These are phyloP conservation scores for Apiotrichum gamsii DNA, from an alignment of 1,284 basidiomycete genomes.

Conservation along the genomic window DNA sequence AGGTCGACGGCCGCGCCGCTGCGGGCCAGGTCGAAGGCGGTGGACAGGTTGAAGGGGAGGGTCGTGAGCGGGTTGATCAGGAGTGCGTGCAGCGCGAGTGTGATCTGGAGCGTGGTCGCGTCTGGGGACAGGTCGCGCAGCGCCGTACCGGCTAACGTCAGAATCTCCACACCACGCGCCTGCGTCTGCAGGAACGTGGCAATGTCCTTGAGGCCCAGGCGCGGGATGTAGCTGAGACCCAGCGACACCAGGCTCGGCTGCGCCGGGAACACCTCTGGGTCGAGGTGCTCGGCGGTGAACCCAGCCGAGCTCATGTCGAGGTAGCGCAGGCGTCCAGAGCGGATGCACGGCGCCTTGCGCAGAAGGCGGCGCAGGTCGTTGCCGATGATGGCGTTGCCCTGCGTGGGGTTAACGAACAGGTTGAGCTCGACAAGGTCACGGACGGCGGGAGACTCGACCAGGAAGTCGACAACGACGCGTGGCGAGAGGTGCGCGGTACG, in stretches of 20 bases:
- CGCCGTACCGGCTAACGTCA: constrained; percentile 73
- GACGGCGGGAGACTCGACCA: constrained; percentile 61
- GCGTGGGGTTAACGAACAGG: constrained; percentile 82
- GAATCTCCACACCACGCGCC: constrained; percentile 73
- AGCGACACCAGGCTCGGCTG: constrained; percentile 77
- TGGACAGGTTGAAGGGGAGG: constrained; percentile 61
- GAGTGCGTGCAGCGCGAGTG: constrained; percentile 50
- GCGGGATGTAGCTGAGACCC: constrained; percentile 77
- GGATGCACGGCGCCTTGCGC: constrained; percentile 71
- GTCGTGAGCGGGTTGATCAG: constrained; percentile 72
- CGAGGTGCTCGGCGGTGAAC: constrained; percentile 58
- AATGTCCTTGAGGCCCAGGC: constrained; percentile 62
- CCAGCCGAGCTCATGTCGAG: constrained; percentile 83
- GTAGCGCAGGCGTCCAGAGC: constrained; percentile 68
- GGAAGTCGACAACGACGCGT: constrained; percentile 67
- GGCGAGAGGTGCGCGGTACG: constrained; percentile 79
- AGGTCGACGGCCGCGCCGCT: constrained; percentile 33
- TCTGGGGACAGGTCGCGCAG: constrained; percentile 55
- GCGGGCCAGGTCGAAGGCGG: constrained; percentile 19
- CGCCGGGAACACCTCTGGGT: constrained; percentile 51
- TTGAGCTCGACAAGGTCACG: constrained; percentile 67
- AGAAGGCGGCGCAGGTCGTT: constrained; percentile 68
- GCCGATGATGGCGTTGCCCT: constrained; percentile 67
- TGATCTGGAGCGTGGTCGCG: constrained; percentile 48
- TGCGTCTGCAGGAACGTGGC: constrained; percentile 63